Evolutionary conservation across 2,329 filamentous ascomycete species (phyloP), one percentile per base, ranked within the genome.

Genomic region (Triangularia verruculosa): DNA sequence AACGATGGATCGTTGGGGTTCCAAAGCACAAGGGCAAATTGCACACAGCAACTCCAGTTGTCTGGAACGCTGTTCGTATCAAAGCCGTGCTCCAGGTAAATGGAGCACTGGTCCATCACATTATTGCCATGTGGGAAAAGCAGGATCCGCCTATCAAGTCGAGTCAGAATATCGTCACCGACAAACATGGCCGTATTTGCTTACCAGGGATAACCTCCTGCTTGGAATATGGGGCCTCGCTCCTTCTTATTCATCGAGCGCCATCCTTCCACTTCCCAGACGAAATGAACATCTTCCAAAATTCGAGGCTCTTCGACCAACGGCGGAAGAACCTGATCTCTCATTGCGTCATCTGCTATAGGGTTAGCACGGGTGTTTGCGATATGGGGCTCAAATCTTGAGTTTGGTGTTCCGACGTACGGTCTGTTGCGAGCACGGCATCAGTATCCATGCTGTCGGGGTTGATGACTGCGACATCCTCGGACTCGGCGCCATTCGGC

Each of bases 51-150:
- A 76, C 93, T 95, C 92, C 94, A 99, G 74, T 96, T 91, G 53
- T 97, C 91, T 12, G 94, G 92, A 11, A 94, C 84, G 65, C 87
- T 86, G 67, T 78, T 80, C 20, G 90, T 82, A 24, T 92, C 90
- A 78, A 91, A 97, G 53, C 92, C 95, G 76, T 98, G 95, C 76
- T 99, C 95, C 22, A 99, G 86, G 76, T 98, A 99, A 75, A 99
- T 92, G 5, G 95, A 98, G 55, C 90, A 92, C 73, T 92, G 90
- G 69, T 98, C 94, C 62, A 58, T 34, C 20, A 93, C 91, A 69
- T 96, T 94, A 76, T 99, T 99, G 59, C 95, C 95, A 67, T 89
- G 93, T 0, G 95, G 94, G 73, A 99, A 99, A 75, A 99, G 93
- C 13, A 99, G 85, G 71, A 98, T 89, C 72, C 94, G 90, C 95